Evolutionary conservation across 768 basidiomycete genomes (phyloP).

Genomic region (Auriscalpium microsporum): DNA sequence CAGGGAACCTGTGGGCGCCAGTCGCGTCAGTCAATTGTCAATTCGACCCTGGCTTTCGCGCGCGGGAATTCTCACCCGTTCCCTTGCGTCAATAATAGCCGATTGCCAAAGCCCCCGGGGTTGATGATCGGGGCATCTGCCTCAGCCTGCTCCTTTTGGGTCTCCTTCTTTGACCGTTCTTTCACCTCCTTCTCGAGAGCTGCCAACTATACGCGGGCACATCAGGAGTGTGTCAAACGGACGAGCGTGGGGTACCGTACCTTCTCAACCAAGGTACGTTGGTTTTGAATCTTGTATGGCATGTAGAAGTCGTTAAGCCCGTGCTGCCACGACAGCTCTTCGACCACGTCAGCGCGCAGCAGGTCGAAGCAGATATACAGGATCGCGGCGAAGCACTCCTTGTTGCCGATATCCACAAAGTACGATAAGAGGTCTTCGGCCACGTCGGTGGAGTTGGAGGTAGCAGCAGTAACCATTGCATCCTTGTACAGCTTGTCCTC

Average conservation of each 20-base stretch:
- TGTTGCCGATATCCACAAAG: slow-evolving; percentile 98
- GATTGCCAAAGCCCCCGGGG: slow-evolving; percentile 57
- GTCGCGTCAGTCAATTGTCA: slow-evolving; percentile 4
- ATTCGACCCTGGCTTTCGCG: background rate
- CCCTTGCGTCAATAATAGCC: slow-evolving; percentile 68
- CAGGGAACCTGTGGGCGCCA: slow-evolving; percentile 38
- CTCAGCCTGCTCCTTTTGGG: slow-evolving; percentile 83
- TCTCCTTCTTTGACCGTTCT: slow-evolving; percentile 80
- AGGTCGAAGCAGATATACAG: slow-evolving; percentile 94
- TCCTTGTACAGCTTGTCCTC: slow-evolving; percentile 97
- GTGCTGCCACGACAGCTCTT: slow-evolving; percentile 86
- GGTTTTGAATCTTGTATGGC: slow-evolving; percentile 89
- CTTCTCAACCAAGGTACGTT: slow-evolving; percentile 72
- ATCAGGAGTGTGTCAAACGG: slow-evolving; percentile 3
- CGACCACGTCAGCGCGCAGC: slow-evolving; percentile 85
- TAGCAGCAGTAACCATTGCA: slow-evolving; percentile 85
- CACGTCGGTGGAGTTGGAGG: slow-evolving; percentile 78
- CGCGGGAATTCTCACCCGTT: slow-evolving; percentile 34
- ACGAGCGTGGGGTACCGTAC: slow-evolving; percentile 25
- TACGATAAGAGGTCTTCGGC: slow-evolving; percentile 79
- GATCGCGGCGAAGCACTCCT: slow-evolving; percentile 90
- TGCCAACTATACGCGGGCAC: slow-evolving; percentile 42
- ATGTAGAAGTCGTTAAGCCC: slow-evolving; percentile 96
- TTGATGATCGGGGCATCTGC: slow-evolving; percentile 84
- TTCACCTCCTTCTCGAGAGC: slow-evolving; percentile 83